Base-by-base conservation (phyloP, 2,329 filamentous ascomycete species). In the Cladosporium austrohemisphaericum region DNA sequence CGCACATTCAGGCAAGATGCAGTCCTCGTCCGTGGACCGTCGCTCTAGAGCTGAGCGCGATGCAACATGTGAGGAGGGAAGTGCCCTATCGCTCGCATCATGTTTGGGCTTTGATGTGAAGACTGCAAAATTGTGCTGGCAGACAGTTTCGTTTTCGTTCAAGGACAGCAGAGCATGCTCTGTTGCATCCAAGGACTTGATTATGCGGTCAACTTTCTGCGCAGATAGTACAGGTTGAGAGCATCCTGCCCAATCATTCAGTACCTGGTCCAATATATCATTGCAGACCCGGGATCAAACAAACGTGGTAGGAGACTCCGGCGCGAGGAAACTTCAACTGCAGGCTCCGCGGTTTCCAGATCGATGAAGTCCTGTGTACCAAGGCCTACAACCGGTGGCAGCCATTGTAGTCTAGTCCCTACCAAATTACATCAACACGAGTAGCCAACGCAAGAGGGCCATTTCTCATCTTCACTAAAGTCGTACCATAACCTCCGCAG, bases 371-470 rank as follows among this genome's bases (percentile, higher is more conserved):
- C n/a, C 13, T 13, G 19, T n/a, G 41, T 32, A 2, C 19, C 25
- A 16, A n/a, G 4, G 3, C 29, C 19, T 26, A 45, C 28, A 11
- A 35, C 22, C 11, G 41, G 41, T 6, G 31, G n/a, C 10, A 45
- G 41, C 41, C 41, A 45, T 35, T 45, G 41, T 4, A 45, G 41
- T 11, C 41, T 29, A 14, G 41, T 13, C 8, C 28, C 35, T 38
- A n/a, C 13, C 25, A 14, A 19, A 25, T 8, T n/a, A 3, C n/a
- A 10, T 14, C 19, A 20, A 22, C 16, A 16, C 16, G 25, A n/a
- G n/a, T n/a, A 11, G 10, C 11, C 35, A n/a, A 25, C 13, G 7
- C 7, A 7, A 32, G 11, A 32, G 6, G n/a, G 29, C 29, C 5
- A 32, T 32, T 14, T 32, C 3, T 7, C 3, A n/a, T n/a, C n/a